Evolutionary conservation across 1,139 yeast genomes (phyloP).

Genomic region (Taphrina communis): DNA sequence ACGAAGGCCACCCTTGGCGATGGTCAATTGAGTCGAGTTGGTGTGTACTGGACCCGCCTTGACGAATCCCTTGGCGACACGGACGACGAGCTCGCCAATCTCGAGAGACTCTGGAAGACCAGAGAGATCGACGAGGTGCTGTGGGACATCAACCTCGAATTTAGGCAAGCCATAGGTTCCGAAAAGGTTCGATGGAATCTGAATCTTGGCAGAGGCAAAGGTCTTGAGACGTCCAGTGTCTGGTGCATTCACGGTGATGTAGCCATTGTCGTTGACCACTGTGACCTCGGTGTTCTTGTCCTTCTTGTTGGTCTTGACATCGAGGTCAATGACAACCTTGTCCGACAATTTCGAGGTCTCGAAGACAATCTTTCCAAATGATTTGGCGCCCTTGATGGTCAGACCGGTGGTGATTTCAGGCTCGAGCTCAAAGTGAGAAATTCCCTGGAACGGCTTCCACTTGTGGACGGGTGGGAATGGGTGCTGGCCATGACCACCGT

Average conservation of each 20-base stretch:
- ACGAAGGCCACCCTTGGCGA: slow-evolving; percentile 32
- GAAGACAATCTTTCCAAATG: slow-evolving; percentile 31
- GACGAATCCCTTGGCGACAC: slow-evolving; percentile 36
- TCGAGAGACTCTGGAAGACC: slow-evolving; percentile 38
- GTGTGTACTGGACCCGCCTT: slow-evolving; percentile 39
- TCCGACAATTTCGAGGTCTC: slow-evolving; percentile 38
- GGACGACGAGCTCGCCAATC: slow-evolving; percentile 30
- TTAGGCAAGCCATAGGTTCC: slow-evolving; percentile 33
- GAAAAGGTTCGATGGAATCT: slow-evolving; percentile 37
- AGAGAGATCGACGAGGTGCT: slow-evolving; percentile 36
- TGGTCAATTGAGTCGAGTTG: slow-evolving; percentile 35
- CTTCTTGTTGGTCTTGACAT: slow-evolving; percentile 29
- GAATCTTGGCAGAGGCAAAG: slow-evolving; percentile 32
- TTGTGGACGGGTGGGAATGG: slow-evolving; percentile 27
- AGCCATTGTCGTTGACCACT: slow-evolving; percentile 22
- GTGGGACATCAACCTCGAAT: slow-evolving; percentile 37
- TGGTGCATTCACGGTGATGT: slow-evolving; percentile 28
- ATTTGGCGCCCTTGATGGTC: slow-evolving; percentile 36
- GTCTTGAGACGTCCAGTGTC: slow-evolving; percentile 33
- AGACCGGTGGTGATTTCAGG: slow-evolving; percentile 32
- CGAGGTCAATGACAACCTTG: slow-evolving; percentile 37
- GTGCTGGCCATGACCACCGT: slow-evolving; percentile 10
- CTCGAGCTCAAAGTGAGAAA: slow-evolving; percentile 29
- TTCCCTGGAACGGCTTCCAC: slow-evolving; percentile 32
- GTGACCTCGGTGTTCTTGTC: slow-evolving; percentile 30